Evolutionary conservation across 2,329 filamentous ascomycete species (phyloP), one percentile per base, ranked within the genome.

Genomic region (Calonectria honghensis): DNA sequence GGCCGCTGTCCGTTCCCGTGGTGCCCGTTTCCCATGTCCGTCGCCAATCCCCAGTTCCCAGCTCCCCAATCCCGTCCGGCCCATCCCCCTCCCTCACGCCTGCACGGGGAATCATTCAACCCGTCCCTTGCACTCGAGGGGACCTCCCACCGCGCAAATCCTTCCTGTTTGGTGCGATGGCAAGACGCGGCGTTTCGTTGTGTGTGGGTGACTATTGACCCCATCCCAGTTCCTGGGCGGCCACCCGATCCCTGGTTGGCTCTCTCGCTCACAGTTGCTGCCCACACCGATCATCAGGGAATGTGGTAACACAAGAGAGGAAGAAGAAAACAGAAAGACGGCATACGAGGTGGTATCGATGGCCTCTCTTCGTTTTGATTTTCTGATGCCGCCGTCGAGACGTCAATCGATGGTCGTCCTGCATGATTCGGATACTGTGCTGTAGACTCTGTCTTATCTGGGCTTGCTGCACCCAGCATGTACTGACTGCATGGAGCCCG

Each of bases 51-150:
- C 72, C 45, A 64, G 59, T 48, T 64, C 72, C 54, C 18, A 20
- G 39, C 7, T 16, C 39, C 39, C 41, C 41, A 79, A 76, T 75
- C 72, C 74, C 70, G 73, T 35, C 35, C 29, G 63, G 29, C 48
- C 67, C 61, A 67, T 41, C 52, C 65, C 76, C 66, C 74, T 61
- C 52, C 67, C 67, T 50, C 54, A 29, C 54, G 41, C 54, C 57
- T 61, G 57, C 32, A 39, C 57, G 57, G 57, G 52, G 57, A 61
- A 37, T 61, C 32, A 39, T 18, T 61, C 57, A 61, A 57, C 9
- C 57, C 57, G 57, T 61, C 57, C 57, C 57, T 61, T 61, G 57
- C 57, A 37, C 57, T 54, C 20, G 35, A 61, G 57, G 52, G 57
- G 32, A 59, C 57, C 57, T 37, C 11, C 18, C 24, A 35, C 32